phyloP scores from a whole-genome alignment of 371 early-diverging fungal species.

The Mucor lusitanicus region DNA sequence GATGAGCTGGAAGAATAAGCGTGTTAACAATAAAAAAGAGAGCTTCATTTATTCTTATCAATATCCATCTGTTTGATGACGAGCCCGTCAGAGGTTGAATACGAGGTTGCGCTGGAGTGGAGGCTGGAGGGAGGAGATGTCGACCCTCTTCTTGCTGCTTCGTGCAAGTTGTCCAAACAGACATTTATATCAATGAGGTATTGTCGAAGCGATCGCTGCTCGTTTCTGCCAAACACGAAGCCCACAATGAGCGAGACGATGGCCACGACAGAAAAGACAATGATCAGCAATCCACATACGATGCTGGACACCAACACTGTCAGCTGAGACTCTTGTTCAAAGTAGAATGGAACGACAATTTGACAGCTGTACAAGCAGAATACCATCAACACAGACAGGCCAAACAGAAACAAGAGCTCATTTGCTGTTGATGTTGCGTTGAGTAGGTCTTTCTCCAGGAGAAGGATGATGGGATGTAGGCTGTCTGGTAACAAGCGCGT shows the following conservation, averaged over 20 bases:
- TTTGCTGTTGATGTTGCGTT: constrained; percentile 17
- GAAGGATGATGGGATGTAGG: constrained; percentile 16
- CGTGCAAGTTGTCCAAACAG: not conserved
- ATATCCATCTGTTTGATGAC: not conserved
- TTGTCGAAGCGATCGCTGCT: constrained; percentile 34
- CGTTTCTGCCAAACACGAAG: constrained; percentile 45
- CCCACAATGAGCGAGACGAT: constrained; percentile 41
- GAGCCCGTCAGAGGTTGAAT: constrained; percentile 3
- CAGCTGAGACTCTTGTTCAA: not conserved
- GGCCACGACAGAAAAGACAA: constrained; percentile 17
- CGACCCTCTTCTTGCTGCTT: not conserved
- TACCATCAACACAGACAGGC: constrained; percentile 7
- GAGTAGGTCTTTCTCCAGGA: constrained; percentile 19
- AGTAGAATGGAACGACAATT: constrained; percentile 7
- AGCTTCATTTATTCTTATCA: not conserved
- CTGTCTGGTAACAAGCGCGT: constrained; percentile 12
- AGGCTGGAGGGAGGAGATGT: not conserved
- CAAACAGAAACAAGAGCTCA: constrained; percentile 13
- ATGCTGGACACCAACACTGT: not conserved
- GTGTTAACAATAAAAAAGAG: not conserved
- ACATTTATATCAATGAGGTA: constrained; percentile 28
- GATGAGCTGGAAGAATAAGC: not conserved
- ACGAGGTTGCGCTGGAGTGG: not conserved
- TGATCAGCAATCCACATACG: constrained; percentile 7
- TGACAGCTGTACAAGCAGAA: constrained; percentile 20